Evolutionary conservation across 2,329 filamentous ascomycete species (phyloP).

Genomic region (Fonsecaea pedrosoi): DNA sequence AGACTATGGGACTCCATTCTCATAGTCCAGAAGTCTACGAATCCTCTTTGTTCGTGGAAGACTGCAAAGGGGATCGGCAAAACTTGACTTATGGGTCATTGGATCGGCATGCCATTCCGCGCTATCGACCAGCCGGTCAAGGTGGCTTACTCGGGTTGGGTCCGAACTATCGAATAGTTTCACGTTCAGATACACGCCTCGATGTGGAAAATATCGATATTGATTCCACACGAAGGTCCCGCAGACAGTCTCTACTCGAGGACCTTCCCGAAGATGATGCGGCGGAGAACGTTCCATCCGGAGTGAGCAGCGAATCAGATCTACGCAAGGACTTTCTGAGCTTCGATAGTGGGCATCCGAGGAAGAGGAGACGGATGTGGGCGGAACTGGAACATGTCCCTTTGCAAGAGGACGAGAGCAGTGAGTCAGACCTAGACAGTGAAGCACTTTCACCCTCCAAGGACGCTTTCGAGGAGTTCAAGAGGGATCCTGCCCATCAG

Average conservation of each 20-base stretch:
- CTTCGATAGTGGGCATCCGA: conserved; percentile 44
- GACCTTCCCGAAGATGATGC: conserved; percentile 39
- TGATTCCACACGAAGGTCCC: conserved; percentile 46
- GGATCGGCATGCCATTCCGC: conserved; percentile 73
- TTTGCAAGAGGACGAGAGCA: conserved; percentile 57
- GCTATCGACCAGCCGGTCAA: conserved; percentile 70
- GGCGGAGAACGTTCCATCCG: conserved; percentile 37
- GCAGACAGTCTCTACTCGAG: conserved; percentile 50
- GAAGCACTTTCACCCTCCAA: conserved; percentile 47
- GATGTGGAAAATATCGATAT: conserved; percentile 47
- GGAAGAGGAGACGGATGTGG: conserved; percentile 34
- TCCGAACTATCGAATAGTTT: conserved; percentile 69
- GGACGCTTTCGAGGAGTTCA: conserved; percentile 60
- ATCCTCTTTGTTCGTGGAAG: conserved; percentile 47
- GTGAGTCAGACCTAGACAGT: conserved; percentile 56
- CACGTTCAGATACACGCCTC: conserved; percentile 62
- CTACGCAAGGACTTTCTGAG: conserved; percentile 42
- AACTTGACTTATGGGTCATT: conserved; percentile 76
- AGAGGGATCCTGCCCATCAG: conserved; percentile 44
- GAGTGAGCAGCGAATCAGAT: conserved; percentile 38
- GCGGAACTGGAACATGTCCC: conserved; percentile 37
- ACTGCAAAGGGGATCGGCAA: conserved; percentile 77
- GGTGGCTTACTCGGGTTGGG: conserved; percentile 74
- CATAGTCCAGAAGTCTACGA: not conserved
- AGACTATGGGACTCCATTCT: not conserved